These are phyloP conservation scores for Talaromyces albobiverticillius DNA, from an alignment of 2,329 filamentous ascomycete genomes.

Conservation along the genomic window DNA sequence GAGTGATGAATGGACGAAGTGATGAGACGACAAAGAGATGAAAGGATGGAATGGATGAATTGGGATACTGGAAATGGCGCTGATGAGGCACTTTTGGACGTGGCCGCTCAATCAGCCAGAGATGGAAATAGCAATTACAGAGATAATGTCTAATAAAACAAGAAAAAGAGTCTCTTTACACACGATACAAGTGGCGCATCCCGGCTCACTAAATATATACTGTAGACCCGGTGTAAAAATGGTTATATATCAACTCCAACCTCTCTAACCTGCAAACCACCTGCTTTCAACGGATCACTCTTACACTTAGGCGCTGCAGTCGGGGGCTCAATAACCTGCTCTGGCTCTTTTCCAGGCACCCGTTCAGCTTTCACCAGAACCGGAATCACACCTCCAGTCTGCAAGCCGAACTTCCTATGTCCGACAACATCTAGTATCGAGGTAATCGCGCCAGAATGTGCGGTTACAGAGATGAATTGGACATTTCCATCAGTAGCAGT, in stretches of 20 bases:
- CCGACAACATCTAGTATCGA: constrained; percentile 48
- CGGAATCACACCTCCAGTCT: constrained; percentile 52
- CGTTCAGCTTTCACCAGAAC: constrained; percentile 47
- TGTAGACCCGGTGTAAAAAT: background rate
- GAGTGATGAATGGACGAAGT: background rate
- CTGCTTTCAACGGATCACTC: constrained; percentile 7
- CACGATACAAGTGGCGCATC: too few species aligned
- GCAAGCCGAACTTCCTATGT: constrained; percentile 47
- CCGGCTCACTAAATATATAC: too few species aligned
- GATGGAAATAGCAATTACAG: too few species aligned
- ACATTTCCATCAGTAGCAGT: constrained; percentile 35
- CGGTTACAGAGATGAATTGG: constrained; percentile 54
- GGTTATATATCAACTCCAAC: background rate
- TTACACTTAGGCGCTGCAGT: constrained; percentile 24
- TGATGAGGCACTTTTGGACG: too few species aligned
- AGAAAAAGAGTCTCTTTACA: too few species aligned
- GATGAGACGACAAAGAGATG: too few species aligned
- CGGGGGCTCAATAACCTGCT: constrained; percentile 24
- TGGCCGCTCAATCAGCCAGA: too few species aligned
- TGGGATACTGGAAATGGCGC: too few species aligned
- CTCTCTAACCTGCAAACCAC: constrained; percentile 6
- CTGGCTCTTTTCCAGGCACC: constrained; percentile 18
- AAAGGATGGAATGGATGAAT: too few species aligned
- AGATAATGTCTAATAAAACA: too few species aligned
- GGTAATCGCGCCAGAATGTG: constrained; percentile 59